phyloP scores from a whole-genome alignment of 2,329 filamentous ascomycete genomes.

The Emmonsia crescens region DNA sequence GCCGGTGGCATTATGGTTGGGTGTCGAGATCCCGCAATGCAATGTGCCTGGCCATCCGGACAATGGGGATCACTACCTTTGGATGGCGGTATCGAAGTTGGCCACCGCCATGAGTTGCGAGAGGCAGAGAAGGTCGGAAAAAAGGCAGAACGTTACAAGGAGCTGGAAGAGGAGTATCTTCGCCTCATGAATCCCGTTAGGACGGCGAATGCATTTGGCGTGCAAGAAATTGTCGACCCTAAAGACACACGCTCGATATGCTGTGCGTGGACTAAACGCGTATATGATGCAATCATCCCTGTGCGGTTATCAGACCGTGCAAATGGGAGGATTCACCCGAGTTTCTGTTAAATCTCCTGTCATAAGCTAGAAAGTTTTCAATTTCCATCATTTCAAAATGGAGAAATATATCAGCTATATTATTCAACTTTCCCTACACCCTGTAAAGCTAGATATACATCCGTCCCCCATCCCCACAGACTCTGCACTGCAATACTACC shows the following conservation, averaged over 20 bases:
- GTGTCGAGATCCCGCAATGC: constrained; percentile 48
- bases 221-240: constrained; percentile 57
- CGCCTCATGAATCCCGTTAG: constrained; percentile 54
- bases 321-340: constrained; percentile 33
- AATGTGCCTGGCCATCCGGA: constrained; percentile 53
- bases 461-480: constrained; percentile 80
- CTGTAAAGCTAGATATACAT: constrained; percentile 53
- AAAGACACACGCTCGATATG: constrained; percentile 46
- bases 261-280: constrained; percentile 45
- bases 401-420: constrained; percentile 6
- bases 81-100: constrained; percentile 55
- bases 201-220: constrained; percentile 52
- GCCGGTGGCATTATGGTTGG: constrained; percentile 56
- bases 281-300: constrained; percentile 45
- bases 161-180: constrained; percentile 50
- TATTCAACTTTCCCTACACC: constrained; percentile 45
- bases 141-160: constrained; percentile 42
- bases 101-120: constrained; percentile 49
- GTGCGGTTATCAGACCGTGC: constrained; percentile 37
- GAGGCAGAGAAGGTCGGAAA: constrained; percentile 42
- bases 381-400: neutral
- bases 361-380: neutral
- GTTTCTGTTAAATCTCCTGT: constrained; percentile 22
- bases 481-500: constrained; percentile 93
- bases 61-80: constrained; percentile 53